Evolutionary conservation across 2,329 filamentous ascomycete species (phyloP).

Genomic region (Hyphodiscus sp.): DNA sequence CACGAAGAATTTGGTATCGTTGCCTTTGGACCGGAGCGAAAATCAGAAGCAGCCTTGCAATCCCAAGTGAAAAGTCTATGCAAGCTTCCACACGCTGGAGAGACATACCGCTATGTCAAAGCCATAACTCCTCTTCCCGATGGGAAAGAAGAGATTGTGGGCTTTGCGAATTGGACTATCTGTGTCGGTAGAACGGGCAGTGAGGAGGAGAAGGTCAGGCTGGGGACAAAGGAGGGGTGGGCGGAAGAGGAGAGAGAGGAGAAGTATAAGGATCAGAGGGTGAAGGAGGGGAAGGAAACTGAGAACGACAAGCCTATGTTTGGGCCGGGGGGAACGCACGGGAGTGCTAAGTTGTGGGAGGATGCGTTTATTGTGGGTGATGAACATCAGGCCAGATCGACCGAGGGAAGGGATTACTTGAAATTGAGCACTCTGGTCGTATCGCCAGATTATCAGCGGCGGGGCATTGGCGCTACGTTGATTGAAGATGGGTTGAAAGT

Average conservation of each 20-base stretch:
- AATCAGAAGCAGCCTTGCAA: background rate
- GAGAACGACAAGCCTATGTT: background rate
- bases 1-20: conserved; percentile 10
- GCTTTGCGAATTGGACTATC: conserved; percentile 15
- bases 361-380: conserved; percentile 21
- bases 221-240: background rate
- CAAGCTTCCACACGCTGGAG: background rate
- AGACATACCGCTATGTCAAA: conserved; percentile 9
- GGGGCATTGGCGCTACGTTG: conserved; percentile 20
- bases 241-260: conserved; percentile 1
- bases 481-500: conserved; percentile 16
- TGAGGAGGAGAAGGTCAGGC: background rate
- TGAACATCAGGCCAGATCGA: conserved; percentile 16
- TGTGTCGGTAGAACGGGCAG: background rate
- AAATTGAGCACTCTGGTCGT: conserved; percentile 21
- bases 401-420: conserved; percentile 14
- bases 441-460: conserved; percentile 17
- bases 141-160: conserved; percentile 11
- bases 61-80: conserved; percentile 1
- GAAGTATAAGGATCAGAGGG: background rate
- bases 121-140: conserved; percentile 5
- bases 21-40: conserved; percentile 8
- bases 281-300: background rate
- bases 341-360: conserved; percentile 21
- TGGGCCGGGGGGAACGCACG: conserved; percentile 11